Evolutionary conservation across 2,329 filamentous ascomycete species (phyloP).

Genomic region (Geosmithia flava): DNA sequence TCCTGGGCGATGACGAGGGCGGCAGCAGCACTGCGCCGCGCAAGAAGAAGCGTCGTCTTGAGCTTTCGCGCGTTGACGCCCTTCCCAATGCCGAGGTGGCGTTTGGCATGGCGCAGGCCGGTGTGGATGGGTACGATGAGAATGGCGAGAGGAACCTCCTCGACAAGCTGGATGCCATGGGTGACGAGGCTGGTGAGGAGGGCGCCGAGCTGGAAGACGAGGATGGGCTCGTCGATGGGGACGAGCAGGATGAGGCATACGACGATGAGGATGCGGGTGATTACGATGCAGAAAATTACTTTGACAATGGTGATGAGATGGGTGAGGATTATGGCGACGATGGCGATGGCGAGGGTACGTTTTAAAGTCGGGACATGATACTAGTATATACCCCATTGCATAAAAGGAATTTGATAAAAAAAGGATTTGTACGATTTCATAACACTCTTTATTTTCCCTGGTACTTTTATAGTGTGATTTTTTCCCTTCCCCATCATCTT

Average conservation of each 20-base stretch:
- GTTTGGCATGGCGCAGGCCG: conserved; percentile 23
- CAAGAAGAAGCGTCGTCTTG: conserved; percentile 29
- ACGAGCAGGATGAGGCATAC: conserved; percentile 35
- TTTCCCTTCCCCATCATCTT: not conserved
- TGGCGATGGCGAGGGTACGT: conserved; percentile 31
- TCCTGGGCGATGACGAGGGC: too few relatives aligned
- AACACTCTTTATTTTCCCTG: too few relatives aligned
- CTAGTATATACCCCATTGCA: not conserved
- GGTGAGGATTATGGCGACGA: conserved; percentile 40
- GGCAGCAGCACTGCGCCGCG: not conserved
- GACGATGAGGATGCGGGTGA: conserved; percentile 49
- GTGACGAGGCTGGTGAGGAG: conserved; percentile 38
- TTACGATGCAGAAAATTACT: conserved; percentile 49
- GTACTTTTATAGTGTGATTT: too few relatives aligned
- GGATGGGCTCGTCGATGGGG: conserved; percentile 30
- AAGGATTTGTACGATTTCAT: not conserved
- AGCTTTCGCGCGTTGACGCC: conserved; percentile 32
- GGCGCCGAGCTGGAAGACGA: conserved; percentile 36
- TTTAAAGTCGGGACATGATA: not conserved
- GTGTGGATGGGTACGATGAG: conserved; percentile 11
- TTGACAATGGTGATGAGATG: conserved; percentile 44
- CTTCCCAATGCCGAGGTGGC: conserved; percentile 38
- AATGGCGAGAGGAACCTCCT: conserved; percentile 24
- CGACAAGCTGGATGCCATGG: conserved; percentile 30
- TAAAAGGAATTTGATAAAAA: not conserved